Evolutionary conservation across 2,329 filamentous ascomycete species (phyloP).

Genomic region (Rutstroemia sp.): DNA sequence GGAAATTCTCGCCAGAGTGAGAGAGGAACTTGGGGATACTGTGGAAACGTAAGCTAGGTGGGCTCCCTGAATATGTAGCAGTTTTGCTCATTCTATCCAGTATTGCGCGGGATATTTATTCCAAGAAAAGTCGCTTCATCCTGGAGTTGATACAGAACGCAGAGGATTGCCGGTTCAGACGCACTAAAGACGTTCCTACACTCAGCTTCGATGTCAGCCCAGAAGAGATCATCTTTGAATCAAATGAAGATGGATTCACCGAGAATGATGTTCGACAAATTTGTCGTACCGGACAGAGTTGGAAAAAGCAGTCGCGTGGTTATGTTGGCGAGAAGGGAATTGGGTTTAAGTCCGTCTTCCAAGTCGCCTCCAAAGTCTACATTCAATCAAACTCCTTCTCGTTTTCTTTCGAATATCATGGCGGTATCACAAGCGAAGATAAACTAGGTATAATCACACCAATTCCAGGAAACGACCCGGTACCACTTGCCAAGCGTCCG

Average conservation of each 20-base stretch:
- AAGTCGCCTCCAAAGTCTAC: neutral
- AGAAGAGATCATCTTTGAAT: neutral
- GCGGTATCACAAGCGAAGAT: neutral
- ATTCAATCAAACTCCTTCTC: conserved; percentile 3
- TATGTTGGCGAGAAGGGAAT: too few relatives aligned
- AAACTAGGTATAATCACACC: conserved; percentile 12
- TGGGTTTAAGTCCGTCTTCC: neutral
- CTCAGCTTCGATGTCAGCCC: neutral
- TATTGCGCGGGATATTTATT: neutral
- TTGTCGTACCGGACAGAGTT: neutral
- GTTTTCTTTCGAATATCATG: conserved; percentile 10
- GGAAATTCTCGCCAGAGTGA: neutral
- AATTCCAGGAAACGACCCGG: conserved; percentile 8
- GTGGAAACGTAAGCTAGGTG: neutral
- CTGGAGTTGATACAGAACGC: neutral
- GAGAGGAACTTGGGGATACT: neutral
- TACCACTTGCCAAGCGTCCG: neutral
- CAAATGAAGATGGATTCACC: neutral
- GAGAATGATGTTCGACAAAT: neutral
- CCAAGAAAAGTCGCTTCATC: neutral
- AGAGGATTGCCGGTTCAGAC: neutral
- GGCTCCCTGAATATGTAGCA: neutral
- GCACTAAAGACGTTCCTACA: neutral
- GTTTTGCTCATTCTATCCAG: neutral
- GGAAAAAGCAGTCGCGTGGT: too few relatives aligned